Percentiles rank a stretch among this genome's conserved stretches.
Conservation (phyloP, 495 filamentous ascomycete genomes). For the Neurospora sp. region DNA sequence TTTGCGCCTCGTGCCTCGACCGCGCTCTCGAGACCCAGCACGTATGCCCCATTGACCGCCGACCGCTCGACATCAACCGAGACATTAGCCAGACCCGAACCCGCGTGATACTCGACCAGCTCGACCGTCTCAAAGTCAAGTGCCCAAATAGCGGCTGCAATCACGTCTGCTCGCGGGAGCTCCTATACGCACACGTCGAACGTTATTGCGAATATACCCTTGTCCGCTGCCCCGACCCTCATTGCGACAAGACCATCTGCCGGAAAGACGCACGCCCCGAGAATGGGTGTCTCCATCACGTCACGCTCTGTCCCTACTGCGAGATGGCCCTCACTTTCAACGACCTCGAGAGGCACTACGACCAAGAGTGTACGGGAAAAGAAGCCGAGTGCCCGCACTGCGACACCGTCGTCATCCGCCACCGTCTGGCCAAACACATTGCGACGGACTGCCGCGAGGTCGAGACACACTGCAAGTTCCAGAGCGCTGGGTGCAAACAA, state of each 20-base stretch:
- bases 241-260: slow-evolving; percentile 30
- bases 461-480: slow-evolving; percentile 31
- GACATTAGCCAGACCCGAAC: slow-evolving; percentile 19
- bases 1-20: slow-evolving; percentile 63
- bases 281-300: slow-evolving; percentile 40
- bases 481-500: slow-evolving; percentile 29
- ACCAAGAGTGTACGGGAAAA: slow-evolving; percentile 23
- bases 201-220: slow-evolving; percentile 61
- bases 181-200: slow-evolving; percentile 63
- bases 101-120: slow-evolving; percentile 46
- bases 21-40: slow-evolving; percentile 42
- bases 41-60: slow-evolving; percentile 43
- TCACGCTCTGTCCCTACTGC: slow-evolving; percentile 37
- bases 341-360: slow-evolving; percentile 33
- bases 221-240: slow-evolving; percentile 50
- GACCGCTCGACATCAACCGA: slow-evolving; percentile 24
- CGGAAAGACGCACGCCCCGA: slow-evolving; percentile 23
- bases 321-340: slow-evolving; percentile 22
- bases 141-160: slow-evolving; percentile 65
- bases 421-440: slow-evolving; percentile 30
- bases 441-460: slow-evolving; percentile 30
- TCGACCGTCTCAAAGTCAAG: slow-evolving; percentile 64
- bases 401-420: slow-evolving; percentile 23
- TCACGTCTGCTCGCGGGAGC: slow-evolving; percentile 49
- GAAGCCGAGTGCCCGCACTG: slow-evolving; percentile 29